These are phyloP conservation scores for Plantago rigida DNA, from an alignment of 305 asterid species.

Conservation along the genomic window DNA sequence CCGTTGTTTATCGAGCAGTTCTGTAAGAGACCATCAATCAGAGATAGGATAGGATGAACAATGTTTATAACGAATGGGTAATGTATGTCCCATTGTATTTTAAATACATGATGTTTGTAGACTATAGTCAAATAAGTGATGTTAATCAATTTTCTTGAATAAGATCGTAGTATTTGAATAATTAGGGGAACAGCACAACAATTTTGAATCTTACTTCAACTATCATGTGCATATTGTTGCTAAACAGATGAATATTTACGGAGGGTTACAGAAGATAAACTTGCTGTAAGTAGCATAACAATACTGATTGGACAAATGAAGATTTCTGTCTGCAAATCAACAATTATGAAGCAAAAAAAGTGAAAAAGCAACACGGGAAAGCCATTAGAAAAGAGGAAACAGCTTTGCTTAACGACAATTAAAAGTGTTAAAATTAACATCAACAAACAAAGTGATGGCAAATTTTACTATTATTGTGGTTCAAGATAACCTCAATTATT, in stretches of 20 bases:
- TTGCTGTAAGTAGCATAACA: slow-evolving; percentile 6
- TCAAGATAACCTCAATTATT: slow-evolving; percentile 4
- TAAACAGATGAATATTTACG: neutral
- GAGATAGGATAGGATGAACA: too few relatives aligned
- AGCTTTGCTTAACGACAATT: slow-evolving; percentile 3
- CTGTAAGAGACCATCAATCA: too few relatives aligned
- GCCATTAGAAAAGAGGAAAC: slow-evolving; percentile 4
- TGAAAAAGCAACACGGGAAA: slow-evolving; percentile 2
- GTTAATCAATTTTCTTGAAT: too few relatives aligned
- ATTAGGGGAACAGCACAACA: too few relatives aligned
- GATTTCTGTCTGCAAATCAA: slow-evolving; percentile 6
- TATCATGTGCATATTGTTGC: too few relatives aligned
- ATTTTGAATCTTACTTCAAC: too few relatives aligned
- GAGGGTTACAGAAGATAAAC: neutral
- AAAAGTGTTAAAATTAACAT: neutral
- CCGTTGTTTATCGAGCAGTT: too few relatives aligned
- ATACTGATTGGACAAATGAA: neutral
- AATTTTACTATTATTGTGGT: neutral
- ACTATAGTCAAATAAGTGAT: too few relatives aligned
- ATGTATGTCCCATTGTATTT: too few relatives aligned
- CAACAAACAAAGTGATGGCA: neutral
- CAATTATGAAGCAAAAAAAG: neutral
- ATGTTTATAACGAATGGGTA: too few relatives aligned
- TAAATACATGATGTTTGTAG: too few relatives aligned
- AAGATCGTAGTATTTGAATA: too few relatives aligned